Conservation (phyloP, 176 grass and related monocot genomes). For the Oryza meridionalis region DNA sequence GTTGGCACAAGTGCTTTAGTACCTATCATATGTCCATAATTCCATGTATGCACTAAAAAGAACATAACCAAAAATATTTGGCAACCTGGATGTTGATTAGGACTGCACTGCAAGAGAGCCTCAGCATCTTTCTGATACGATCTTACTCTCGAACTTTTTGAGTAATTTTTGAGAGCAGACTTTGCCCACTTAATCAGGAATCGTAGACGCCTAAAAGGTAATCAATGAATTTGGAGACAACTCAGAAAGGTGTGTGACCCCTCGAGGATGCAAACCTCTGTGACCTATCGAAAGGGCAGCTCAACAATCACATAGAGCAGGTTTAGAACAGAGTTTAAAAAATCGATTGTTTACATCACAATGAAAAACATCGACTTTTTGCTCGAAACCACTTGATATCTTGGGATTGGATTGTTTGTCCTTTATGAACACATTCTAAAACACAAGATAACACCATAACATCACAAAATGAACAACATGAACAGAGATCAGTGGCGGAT, state of each 20-base stretch:
- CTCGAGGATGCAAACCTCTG: neutral
- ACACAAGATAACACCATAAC: no score
- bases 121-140: conserved; percentile 25
- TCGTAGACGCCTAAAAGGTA: neutral
- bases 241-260: neutral
- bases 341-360: no score
- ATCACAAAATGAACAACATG: no score
- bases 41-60: neutral
- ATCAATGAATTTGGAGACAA: neutral
- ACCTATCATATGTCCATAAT: neutral
- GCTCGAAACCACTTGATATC: no score
- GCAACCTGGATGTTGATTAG: conserved; percentile 42
- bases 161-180: neutral
- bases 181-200: neutral
- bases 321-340: no score
- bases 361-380: no score
- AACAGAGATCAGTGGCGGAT: no score
- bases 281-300: no score
- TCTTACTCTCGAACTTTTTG: neutral
- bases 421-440: no score
- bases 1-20: conserved; percentile 18
- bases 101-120: conserved; percentile 27
- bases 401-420: no score
- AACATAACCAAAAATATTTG: neutral
- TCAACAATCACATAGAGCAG: no score